Evolutionary conservation across 1,284 basidiomycete species (phyloP), one percentile per base, ranked within the genome.

Genomic region (Phellopilus nigrolimitatus): DNA sequence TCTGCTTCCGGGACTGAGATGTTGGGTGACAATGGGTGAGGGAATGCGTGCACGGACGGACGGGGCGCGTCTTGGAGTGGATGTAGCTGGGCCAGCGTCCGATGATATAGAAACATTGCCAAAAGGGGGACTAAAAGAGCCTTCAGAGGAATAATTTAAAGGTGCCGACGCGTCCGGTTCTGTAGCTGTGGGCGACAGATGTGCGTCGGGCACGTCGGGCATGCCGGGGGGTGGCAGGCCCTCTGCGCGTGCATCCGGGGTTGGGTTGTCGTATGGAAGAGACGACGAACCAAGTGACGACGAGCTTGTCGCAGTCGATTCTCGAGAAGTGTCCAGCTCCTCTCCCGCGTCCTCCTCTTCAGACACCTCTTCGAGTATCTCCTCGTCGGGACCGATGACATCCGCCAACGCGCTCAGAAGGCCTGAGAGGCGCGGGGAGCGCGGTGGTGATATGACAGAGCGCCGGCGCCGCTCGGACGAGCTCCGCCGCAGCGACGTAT

Each of bases 321-420:
- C 27, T 15, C 22, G 15, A 7, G 34, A 40, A 42, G 40, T 19
- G 8, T 3, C 24, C 40, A 22, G 24, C 19, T 27, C 45, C 13
- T 47, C 45, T 12, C 19, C 41, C 3, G 27, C 47, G n/a, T 39
- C 47, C 27, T 63, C 62, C 22, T 68, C 66, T 10, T 70, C 66
- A 19, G 36, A 19, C 28, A 62, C 62, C 21, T 57, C 55, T 19
- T 59, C 62, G 19, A 46, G 21, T 13, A 61, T 62, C n/a, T 61
- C 61, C 7, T 62, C 60, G 30, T 75, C 73, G 9, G 74, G 72
- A 3, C 76, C 75, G 61, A 87, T 83, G 37, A 80, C 74, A 61
- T 78, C 75, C 54, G 78, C 76, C 46, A 88, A 67, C 9, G 81
- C 84, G 48, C 78, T 68, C 34, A 88, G 65, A 41, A 88, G 67